Evolutionary conservation across 805 yeast species (phyloP), one percentile per base, ranked within the genome.

Genomic region (Candida xiaguanensis): DNA sequence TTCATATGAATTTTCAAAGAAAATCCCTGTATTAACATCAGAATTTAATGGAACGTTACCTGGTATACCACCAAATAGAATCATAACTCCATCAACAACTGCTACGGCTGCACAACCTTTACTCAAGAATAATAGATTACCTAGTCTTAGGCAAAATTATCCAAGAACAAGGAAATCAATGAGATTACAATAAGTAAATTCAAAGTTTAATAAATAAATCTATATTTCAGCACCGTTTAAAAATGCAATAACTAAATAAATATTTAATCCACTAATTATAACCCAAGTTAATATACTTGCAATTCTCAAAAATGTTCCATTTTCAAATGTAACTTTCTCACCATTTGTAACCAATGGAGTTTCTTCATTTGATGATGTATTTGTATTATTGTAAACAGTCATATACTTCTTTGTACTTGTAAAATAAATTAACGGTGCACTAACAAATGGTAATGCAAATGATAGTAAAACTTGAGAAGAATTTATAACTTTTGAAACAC

Each of bases 41-140:
- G 86, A 82, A 47, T 89, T 86, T 53, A 64, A 75, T 26, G 97
- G 97, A 34, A 73, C 83, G 1, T 70, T 90, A 52, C 96, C 96
- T 1, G 84, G 85, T 2, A 56, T 70, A 3, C 49, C 70, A 29
- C 45, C 63, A 23, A 39, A 52, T 11, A 52, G 55, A 35, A 43
- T 44, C 2, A 52, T 19, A 11, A n/a, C 24, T 13, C 55, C 54
- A 33, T 44, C 59, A 11, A 41, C 58, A 4, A 14, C 28, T 8
- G 19, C 59, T 12, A 41, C 58, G 2, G 20, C 28, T 8, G 19
- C 12, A 14, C 24, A 28, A n/a, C 28, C 23, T 12, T 16, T 40
- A 6, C 32, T 27, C 8, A 26, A 24, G 23, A 19, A 27, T 11
- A 36, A 24, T 19, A 58, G 72, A 41, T 55, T 67, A 43, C 64